Evolutionary conservation across 768 basidiomycete species (phyloP).

Genomic region (Clitopilus passeckerianus): DNA sequence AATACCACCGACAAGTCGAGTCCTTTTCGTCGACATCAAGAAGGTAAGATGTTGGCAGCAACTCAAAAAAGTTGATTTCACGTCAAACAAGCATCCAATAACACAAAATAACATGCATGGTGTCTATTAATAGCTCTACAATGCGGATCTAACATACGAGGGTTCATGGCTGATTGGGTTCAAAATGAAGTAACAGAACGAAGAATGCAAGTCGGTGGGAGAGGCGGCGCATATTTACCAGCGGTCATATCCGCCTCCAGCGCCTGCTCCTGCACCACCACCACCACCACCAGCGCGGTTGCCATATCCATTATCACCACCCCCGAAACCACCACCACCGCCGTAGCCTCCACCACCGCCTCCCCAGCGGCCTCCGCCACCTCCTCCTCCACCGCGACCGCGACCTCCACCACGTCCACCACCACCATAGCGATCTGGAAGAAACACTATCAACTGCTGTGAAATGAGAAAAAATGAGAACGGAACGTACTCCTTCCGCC

Average conservation of each 20-base stretch:
- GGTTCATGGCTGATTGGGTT: background rate
- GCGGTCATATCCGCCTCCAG: conserved; percentile 11
- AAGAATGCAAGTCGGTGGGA: background rate
- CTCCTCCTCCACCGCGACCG: conserved; percentile 28
- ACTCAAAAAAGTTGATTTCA: background rate
- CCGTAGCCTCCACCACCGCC: conserved; percentile 36
- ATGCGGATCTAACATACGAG: background rate
- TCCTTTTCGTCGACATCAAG: conserved; percentile 13
- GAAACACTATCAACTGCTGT: conserved; percentile 1
- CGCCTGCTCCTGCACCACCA: conserved; percentile 17
- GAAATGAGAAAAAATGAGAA: background rate
- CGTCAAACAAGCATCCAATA: background rate
- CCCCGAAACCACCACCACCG: conserved; percentile 37
- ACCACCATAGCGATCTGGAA: conserved; percentile 57
- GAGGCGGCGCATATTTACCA: conserved; percentile 13
- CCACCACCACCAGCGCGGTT: conserved; percentile 39
- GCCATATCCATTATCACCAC: conserved; percentile 37
- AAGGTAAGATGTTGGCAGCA: background rate
- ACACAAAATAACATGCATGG: background rate
- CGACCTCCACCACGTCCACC: conserved; percentile 41
- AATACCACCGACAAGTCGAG: conserved; percentile 31
- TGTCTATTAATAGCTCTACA: background rate
- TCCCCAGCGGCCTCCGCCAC: conserved; percentile 32
- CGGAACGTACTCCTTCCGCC: conserved; percentile 60
- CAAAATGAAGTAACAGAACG: background rate